Evolutionary conservation across 768 basidiomycete species (phyloP).

Genomic region (Russula compacta): DNA sequence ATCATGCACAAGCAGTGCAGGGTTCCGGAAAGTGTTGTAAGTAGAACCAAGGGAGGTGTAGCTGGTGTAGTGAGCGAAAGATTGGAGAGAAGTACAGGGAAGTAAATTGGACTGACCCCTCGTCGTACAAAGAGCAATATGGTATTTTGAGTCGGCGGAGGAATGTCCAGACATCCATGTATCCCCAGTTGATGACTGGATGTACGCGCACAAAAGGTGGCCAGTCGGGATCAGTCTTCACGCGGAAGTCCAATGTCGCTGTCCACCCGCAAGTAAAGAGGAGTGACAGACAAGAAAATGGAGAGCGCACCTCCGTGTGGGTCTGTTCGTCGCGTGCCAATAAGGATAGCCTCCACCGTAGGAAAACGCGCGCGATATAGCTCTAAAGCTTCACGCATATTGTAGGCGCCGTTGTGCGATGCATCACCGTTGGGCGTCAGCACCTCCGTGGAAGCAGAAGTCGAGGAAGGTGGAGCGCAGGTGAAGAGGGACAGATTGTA

Average conservation of each 20-base stretch:
- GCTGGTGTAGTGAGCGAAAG: conserved; percentile 31
- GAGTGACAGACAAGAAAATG: neutral
- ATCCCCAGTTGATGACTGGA: conserved; percentile 94
- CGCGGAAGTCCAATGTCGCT: conserved; percentile 66
- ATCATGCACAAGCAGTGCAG: conserved; percentile 45
- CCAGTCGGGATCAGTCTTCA: conserved; percentile 86
- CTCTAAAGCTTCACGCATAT: conserved; percentile 73
- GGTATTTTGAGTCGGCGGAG: conserved; percentile 64
- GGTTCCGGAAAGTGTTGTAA: conserved; percentile 90
- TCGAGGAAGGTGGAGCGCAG: conserved; percentile 29
- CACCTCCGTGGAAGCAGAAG: conserved; percentile 38
- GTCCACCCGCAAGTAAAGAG: neutral
- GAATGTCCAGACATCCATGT: conserved; percentile 84
- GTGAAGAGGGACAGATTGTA: conserved; percentile 77
- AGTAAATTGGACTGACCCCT: conserved; percentile 46
- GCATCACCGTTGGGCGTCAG: conserved; percentile 27
- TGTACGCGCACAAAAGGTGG: conserved; percentile 85
- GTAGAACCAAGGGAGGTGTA: conserved; percentile 97
- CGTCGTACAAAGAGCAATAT: conserved; percentile 85
- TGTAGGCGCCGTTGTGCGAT: conserved; percentile 43
- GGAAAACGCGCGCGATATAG: conserved; percentile 61
- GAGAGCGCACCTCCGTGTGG: conserved; percentile 85
- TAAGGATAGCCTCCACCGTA: conserved; percentile 68
- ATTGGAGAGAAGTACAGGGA: neutral
- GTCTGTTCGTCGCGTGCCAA: conserved; percentile 84